Conservation (phyloP, 257 asterid genomes). For the Penstemon newberryi region DNA sequence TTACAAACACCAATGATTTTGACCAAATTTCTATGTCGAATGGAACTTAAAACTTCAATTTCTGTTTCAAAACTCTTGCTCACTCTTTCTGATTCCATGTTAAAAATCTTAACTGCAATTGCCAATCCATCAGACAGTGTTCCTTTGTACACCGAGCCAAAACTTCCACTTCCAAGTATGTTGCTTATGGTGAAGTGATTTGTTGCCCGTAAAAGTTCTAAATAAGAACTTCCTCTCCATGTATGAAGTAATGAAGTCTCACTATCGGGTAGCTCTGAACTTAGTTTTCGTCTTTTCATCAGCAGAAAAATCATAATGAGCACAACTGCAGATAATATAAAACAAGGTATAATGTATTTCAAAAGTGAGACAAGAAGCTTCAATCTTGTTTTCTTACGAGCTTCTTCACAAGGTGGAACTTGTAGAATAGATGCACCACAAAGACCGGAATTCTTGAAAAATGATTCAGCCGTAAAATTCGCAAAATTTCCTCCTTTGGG, state of each 20-base stretch:
- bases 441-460: conserved; percentile 26
- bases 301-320: not conserved
- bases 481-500: conserved; percentile 29
- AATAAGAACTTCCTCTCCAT: conserved; percentile 32
- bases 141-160: conserved; percentile 36
- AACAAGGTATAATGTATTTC: conserved; percentile 23
- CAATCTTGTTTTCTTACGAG: conserved; percentile 15
- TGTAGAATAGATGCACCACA: conserved; percentile 28
- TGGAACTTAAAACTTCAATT: conserved; percentile 27
- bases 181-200: conserved; percentile 29
- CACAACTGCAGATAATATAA: not conserved
- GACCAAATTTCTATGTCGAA: conserved; percentile 39
- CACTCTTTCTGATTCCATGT: conserved; percentile 25
- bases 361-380: not conserved
- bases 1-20: conserved; percentile 32
- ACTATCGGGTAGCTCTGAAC: not conserved
- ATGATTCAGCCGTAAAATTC: conserved; percentile 38
- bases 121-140: conserved; percentile 31
- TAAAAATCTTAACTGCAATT: conserved; percentile 40
- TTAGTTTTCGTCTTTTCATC: conserved; percentile 12
- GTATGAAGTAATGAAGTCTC: not conserved
- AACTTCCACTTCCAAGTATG: conserved; percentile 36
- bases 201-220: conserved; percentile 30
- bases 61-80: conserved; percentile 35
- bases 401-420: conserved; percentile 28